Evolutionary conservation across 1,139 yeast genomes (phyloP), one percentile per base, ranked within the genome.

Genomic region (Meyerozyma athensensis): DNA sequence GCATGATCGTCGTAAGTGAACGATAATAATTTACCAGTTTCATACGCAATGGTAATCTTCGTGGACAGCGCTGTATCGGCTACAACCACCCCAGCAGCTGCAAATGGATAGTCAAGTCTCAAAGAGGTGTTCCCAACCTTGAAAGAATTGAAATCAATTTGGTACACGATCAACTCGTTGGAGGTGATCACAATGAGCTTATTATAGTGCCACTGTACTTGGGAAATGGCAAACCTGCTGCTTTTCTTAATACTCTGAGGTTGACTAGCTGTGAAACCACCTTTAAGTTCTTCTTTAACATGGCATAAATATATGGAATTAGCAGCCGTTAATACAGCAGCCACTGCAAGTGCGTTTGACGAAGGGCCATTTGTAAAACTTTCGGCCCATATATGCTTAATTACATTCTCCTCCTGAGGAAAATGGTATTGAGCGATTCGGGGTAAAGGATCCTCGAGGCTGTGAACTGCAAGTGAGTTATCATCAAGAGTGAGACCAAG

Each of bases 1-100:
- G n/a, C 7, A 6, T 19, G 12, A 13, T 26, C 7, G 34, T 46
- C 38, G 19, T 48, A 26, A 16, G 41, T 33, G 5, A 54, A 41
- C 2, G 56, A 42, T 12, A 56, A 56, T 24, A 64, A 56, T 7
- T 48, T 44, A 1, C 71, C 70, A 36, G 53, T 49, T 40, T 68
- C 73, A 36, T 47, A 59, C 7, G 53, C 45, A 16, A 57, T 42
- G 9, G 32, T 21, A 26, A 36, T 2, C 36, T 4, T 19, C 31
- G 10, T n/a, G 3, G 28, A 7, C 10, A n/a, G 28, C 12, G 14
- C 17, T 7, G 7, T 13, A 6, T 9, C 28, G 13, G 16, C 28
- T n/a, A 24, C 14, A 9, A 24, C 14, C 9, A 24, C 28, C 7
- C 28, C 28, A 5, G 28, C 28, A 8, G 28, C 28, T n/a, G 13